Percentiles rank a stretch among this genome's conserved stretches.
These are phyloP conservation scores for Suillus alpinus DNA, from an alignment of 768 basidiomycete genomes.

Conservation along the genomic window DNA sequence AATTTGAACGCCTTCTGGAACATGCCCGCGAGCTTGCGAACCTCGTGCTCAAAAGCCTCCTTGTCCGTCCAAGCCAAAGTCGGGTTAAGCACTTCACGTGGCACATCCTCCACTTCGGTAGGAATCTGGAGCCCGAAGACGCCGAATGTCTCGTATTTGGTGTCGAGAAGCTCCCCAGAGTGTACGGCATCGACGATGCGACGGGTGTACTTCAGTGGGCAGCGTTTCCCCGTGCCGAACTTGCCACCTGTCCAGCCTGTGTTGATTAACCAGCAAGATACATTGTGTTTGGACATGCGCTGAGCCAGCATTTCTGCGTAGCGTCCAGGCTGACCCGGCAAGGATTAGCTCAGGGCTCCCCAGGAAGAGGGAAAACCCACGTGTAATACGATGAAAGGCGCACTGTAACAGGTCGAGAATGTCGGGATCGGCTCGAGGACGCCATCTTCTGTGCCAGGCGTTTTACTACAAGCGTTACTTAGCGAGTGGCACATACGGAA, in stretches of 20 bases:
- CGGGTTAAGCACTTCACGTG: slow-evolving; percentile 88
- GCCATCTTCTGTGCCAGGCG: slow-evolving; percentile 98
- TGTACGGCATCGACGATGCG: slow-evolving; percentile 97
- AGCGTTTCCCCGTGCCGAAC: slow-evolving; percentile 89
- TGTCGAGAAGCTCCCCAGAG: slow-evolving; percentile 83
- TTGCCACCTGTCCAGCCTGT: slow-evolving; percentile 96
- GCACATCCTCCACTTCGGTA: slow-evolving; percentile 78
- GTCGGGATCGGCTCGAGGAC: slow-evolving; percentile 98
- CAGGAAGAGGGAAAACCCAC: slow-evolving; percentile 36
- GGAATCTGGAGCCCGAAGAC: slow-evolving; percentile 87
- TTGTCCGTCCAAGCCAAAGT: slow-evolving; percentile 82
- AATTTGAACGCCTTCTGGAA: slow-evolving; percentile 91
- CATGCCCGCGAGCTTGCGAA: slow-evolving; percentile 87
- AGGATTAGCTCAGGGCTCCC: slow-evolving; percentile 4
- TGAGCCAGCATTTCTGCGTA: slow-evolving; percentile 98
- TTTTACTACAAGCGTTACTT: slow-evolving; percentile 58
- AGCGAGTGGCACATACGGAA: slow-evolving; percentile 15
- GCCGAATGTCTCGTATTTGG: slow-evolving; percentile 81
- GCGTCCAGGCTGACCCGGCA: slow-evolving; percentile 62
- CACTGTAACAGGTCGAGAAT: slow-evolving; percentile 98
- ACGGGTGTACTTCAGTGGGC: slow-evolving; percentile 93
- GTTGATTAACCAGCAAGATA: slow-evolving; percentile 98
- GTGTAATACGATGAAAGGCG: slow-evolving; percentile 99
- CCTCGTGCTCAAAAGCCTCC: slow-evolving; percentile 86
- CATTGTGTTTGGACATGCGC: slow-evolving; percentile 84